Conservation (phyloP, 805 yeast genomes). For the Wickerhamiella hasegawae region DNA sequence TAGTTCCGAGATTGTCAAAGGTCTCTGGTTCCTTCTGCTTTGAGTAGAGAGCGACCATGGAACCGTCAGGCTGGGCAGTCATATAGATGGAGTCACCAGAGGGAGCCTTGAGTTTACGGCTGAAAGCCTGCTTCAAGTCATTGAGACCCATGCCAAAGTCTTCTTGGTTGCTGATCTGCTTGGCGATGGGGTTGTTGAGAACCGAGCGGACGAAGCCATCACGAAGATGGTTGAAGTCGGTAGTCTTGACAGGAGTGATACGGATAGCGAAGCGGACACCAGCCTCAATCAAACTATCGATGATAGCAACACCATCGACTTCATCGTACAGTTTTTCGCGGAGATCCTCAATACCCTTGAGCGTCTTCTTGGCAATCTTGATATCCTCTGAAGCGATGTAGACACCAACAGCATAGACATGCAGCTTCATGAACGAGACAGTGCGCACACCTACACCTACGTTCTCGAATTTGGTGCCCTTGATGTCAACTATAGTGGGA, state of each 20-base stretch:
- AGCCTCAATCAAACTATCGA: slow-evolving; percentile 40
- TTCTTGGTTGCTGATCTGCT: slow-evolving; percentile 27
- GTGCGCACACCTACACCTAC: slow-evolving; percentile 71
- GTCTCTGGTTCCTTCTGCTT: slow-evolving; percentile 18
- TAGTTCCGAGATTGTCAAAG: slow-evolving; percentile 36
- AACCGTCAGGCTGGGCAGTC: slow-evolving; percentile 35
- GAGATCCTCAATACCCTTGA: slow-evolving; percentile 7
- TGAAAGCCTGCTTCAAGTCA: slow-evolving; percentile 46
- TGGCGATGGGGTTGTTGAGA: slow-evolving; percentile 47
- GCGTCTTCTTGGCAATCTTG: slow-evolving; percentile 11
- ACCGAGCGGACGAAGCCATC: slow-evolving; percentile 81
- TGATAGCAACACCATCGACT: slow-evolving; percentile 33
- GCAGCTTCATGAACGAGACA: slow-evolving; percentile 68
- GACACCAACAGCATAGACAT: slow-evolving; percentile 76
- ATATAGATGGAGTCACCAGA: slow-evolving; percentile 54
- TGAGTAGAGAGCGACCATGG: slow-evolving; percentile 27
- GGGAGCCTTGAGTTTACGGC: slow-evolving; percentile 53
- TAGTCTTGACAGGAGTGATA: slow-evolving; percentile 74
- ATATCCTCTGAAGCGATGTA: slow-evolving; percentile 52
- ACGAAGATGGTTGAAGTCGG: slow-evolving; percentile 76
- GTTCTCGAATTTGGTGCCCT: slow-evolving; percentile 30
- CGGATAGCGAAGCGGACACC: slow-evolving; percentile 53
- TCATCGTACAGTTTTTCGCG: slow-evolving; percentile 24
- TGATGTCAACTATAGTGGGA: slow-evolving; percentile 16
- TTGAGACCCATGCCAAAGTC: slow-evolving; percentile 46